Base-by-base conservation (phyloP, 2,329 filamentous ascomycete genomes). In the Myriosclerotinia scirpicola region DNA sequence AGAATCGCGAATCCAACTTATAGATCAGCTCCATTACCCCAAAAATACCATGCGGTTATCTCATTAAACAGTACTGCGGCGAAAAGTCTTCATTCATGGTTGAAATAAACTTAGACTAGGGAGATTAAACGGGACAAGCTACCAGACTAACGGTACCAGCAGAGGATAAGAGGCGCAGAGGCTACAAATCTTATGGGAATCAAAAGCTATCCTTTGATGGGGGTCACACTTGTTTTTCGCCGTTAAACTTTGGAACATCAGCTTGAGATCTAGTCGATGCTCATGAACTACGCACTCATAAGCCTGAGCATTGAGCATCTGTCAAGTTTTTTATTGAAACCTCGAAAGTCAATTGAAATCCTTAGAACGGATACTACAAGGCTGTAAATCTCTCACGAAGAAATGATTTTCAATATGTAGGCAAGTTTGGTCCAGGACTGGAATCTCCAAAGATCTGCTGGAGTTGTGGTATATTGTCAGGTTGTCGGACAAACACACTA, bases 51-150 rank as follows among this genome's bases (percentile, higher is more conserved):
- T 60, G 11, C 20, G 6, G 3, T 11, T 15, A 50, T 26, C 15
- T 17, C 15, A 34, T 38, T 20, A 60, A 60, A 60, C 58, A 36
- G 42, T 38, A 38, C 20, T 50, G 26, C 58, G 44, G 17, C 44
- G 8, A 38, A 48, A 14, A 36, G 2, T 22, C 30, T 48, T 50
- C 58, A 60, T 50, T 26, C 58, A 63, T 30, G 20, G 14, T 22
- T 5, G 14, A 36, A 61, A 61, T 12, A 22, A 61, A n/a, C n/a
- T 50, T 17, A 22, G 11, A 11, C 6, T 52, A 17, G 5, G 20
- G 8, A 5, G 14, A 38, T 0, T 3, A 17, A 40, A 36, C 20
- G 30, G 11, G 52, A 61, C 26, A 52, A 52, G 14, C 44, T 11
- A 48, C 20, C 36, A 5, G 36, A 7, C 1, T 34, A 44, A 52